Evolutionary conservation across 176 grass and related monocot species (phyloP).

Genomic region (Poa annua): DNA sequence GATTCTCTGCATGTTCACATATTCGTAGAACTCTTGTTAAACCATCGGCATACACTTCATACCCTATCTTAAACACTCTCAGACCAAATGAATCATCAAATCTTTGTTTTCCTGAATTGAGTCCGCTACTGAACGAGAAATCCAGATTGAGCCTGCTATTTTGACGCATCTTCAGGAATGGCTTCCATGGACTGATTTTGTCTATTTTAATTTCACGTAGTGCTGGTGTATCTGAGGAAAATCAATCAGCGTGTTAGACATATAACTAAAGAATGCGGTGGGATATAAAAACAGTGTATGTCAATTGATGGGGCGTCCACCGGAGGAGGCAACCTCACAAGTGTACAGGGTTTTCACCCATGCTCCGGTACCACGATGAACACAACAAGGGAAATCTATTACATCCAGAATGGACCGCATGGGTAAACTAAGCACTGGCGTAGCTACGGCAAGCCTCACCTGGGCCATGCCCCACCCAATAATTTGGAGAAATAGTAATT

Average conservation of each 20-base stretch:
- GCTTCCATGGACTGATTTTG: slow-evolving; percentile 75
- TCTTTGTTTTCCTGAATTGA: slow-evolving; percentile 57
- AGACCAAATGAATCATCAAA: slow-evolving; percentile 60
- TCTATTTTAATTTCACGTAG: slow-evolving; percentile 93
- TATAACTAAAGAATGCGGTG: slow-evolving; percentile 32
- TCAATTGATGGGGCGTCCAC: background rate
- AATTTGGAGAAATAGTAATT: too few relatives aligned
- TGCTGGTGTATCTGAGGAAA: slow-evolving; percentile 70
- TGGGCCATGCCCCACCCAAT: too few relatives aligned
- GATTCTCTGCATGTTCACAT: slow-evolving; percentile 53
- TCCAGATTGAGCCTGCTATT: slow-evolving; percentile 69
- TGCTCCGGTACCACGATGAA: slow-evolving; percentile 5
- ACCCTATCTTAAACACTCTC: slow-evolving; percentile 66
- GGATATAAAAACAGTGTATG: slow-evolving; percentile 1
- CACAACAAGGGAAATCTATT: slow-evolving; percentile 1
- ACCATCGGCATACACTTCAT: slow-evolving; percentile 89
- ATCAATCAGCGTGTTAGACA: slow-evolving; percentile 41
- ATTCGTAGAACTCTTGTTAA: slow-evolving; percentile 74
- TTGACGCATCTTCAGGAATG: slow-evolving; percentile 73
- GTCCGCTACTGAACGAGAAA: slow-evolving; percentile 58
- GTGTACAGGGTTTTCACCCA: background rate
- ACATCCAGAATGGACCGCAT: background rate
- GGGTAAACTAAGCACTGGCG: too few relatives aligned
- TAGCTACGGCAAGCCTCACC: too few relatives aligned
- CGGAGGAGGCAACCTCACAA: background rate